Base-by-base conservation (phyloP, 139 green algal genomes). In the Chlamydomonas sphaeroides region DNA sequence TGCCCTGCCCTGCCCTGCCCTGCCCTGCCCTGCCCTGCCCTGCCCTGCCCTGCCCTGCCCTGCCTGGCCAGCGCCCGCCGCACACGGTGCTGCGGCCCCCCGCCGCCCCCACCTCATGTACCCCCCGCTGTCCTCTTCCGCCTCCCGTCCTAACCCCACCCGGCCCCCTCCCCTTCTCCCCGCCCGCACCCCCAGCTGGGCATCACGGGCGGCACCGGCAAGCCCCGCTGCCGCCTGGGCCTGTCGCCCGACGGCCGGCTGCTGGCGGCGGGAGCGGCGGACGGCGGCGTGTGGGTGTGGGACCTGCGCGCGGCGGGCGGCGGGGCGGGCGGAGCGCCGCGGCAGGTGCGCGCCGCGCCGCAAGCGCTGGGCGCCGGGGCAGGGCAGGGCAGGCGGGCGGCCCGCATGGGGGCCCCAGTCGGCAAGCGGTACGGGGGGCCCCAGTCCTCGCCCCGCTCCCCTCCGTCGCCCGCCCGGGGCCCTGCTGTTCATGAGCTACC, bases 271-370 rank as follows among this genome's bases (percentile, higher is more conserved):
- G 76, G 76, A 18, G 80, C 45, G 39, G 80, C 75, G 63, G 86
- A 89, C 77, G 77, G 77, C 48, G 57, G 65, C 77, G 77, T 84
- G 63, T 84, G 77, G 77, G 65, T 84, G 20, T 84, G 77, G 77
- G 77, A 84, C 48, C 25, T 84, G 30, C n/a, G 30, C 7, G 51
- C 21, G n/a, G n/a, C n/a, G n/a, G n/a, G n/a, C n/a, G n/a, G n/a
- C n/a, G n/a, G n/a, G n/a, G n/a, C 17, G 11, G 25, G 25, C 32
- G 77, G 26, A 10, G 65, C 67, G 28, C 45, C 77, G 0, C 35
- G 25, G 26, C 75, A 82, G 62, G 75, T 82, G 74, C 1, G n/a
- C n/a, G n/a, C n/a, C n/a, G n/a, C n/a, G n/a, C n/a, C n/a, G n/a
- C n/a, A n/a, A n/a, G n/a, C n/a, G n/a, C n/a, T n/a, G n/a, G n/a